These are phyloP conservation scores for Rhododendron kiyosumense DNA, from an alignment of 148 eudicot genomes.

Conservation along the genomic window DNA sequence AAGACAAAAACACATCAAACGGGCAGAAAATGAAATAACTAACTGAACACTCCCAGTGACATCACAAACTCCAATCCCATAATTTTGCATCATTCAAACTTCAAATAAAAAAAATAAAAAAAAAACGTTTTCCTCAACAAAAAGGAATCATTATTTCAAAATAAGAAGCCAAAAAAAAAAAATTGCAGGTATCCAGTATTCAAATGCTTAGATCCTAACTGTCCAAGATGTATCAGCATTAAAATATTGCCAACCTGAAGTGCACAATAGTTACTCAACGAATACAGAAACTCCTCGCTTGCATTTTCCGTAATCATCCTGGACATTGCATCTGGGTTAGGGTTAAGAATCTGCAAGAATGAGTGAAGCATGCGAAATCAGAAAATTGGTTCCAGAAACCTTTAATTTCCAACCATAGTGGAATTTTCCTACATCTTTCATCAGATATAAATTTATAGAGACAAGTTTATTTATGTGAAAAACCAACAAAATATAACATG, in stretches of 20 bases:
- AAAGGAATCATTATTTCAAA: neutral
- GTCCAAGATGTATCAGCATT: neutral
- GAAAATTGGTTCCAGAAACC: neutral
- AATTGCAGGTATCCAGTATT: neutral
- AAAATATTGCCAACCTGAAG: constrained; percentile 70
- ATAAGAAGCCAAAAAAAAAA: neutral
- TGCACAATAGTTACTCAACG: constrained; percentile 95
- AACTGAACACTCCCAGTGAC: neutral
- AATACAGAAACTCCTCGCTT: constrained; percentile 87
- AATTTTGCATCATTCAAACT: neutral
- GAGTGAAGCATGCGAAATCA: constrained; percentile 1
- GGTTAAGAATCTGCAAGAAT: constrained; percentile 79
- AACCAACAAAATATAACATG: neutral
- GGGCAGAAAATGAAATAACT: neutral
- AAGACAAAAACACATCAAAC: neutral
- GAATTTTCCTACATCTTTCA: neutral
- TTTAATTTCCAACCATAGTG: neutral
- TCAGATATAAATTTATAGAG: neutral
- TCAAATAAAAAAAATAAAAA: neutral
- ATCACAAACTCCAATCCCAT: neutral
- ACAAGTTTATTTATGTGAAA: neutral
- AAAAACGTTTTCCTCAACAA: neutral
- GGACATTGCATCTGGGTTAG: constrained; percentile 99
- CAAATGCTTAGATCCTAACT: neutral
- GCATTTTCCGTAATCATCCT: constrained; percentile 97